Evolutionary conservation across 2,329 filamentous ascomycete genomes (phyloP).

Genomic region (Geoglossum cookeanum): DNA sequence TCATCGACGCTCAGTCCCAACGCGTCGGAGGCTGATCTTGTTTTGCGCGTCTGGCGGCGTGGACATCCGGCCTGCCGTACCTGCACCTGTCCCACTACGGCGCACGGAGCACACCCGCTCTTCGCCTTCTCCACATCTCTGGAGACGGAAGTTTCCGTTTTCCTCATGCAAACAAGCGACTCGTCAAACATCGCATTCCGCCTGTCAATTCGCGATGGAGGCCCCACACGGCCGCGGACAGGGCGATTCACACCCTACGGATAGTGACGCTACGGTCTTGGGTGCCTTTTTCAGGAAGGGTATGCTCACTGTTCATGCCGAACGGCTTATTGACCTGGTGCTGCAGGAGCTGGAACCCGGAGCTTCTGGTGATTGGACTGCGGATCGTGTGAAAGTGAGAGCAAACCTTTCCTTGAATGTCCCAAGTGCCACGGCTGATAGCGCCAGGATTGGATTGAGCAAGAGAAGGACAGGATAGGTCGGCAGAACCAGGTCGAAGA

Average conservation of each 20-base stretch:
- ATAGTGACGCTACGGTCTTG: not conserved
- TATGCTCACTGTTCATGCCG: slow-evolving; percentile 2
- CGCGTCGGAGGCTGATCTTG: too few species aligned
- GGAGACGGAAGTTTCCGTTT: not conserved
- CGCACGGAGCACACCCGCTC: not conserved
- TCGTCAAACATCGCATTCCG: not conserved
- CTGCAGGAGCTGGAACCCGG: not conserved
- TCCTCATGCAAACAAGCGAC: not conserved
- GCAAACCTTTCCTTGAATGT: not conserved
- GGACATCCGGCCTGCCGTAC: too few species aligned
- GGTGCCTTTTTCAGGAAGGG: not conserved
- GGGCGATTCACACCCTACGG: not conserved
- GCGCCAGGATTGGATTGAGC: slow-evolving; percentile 1
- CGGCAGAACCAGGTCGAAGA: not conserved
- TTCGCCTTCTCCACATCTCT: not conserved
- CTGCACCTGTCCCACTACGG: not conserved
- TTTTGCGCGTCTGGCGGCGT: too few species aligned
- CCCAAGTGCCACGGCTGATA: not conserved
- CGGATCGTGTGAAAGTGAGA: slow-evolving; percentile 1
- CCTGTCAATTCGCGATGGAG: not conserved
- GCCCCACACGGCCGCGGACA: not conserved
- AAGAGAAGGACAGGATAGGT: not conserved
- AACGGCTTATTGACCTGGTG: not conserved
- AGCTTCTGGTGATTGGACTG: not conserved
- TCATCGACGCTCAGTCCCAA: too few species aligned